Base-by-base conservation (phyloP, 2,329 filamentous ascomycete genomes). In the Talaromyces sp. region DNA sequence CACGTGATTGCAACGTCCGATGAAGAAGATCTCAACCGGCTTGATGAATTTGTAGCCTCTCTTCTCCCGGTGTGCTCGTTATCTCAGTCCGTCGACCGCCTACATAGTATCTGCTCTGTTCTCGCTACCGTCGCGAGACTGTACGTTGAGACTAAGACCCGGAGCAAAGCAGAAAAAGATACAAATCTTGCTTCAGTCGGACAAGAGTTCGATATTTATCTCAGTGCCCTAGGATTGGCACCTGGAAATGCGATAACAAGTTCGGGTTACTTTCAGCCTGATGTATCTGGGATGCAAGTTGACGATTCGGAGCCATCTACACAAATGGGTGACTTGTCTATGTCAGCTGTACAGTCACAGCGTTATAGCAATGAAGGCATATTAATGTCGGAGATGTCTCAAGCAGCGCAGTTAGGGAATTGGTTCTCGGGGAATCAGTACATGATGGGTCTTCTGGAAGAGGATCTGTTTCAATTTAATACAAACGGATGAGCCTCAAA, bases 401-500 rank as follows among this genome's bases (percentile, higher is more conserved):
- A 73, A 54, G 66, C 72, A 20, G 70, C 78, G 29, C 80, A 84
- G 41, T 69, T 87, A 54, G 82, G 82, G 2, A 84, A 86, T 56
- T 88, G 85, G 85, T 87, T 86, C 60, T 84, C 82, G 3, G 83
- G 85, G 1, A 87, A 83, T 54, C 78, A 81, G 49, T 85, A 86
- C 61, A 82, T 88, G 74, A 80, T 88, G 75, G 83, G 83, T 0
- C 64, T 88, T 51, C 67, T 88, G 65, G 86, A 88, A 64, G 82
- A 86, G 52, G 85, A 87, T 60, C 42, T 72, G 20, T 66, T 66
- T n/a, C 63, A 68, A 22, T 66, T 70, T 29, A 63, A 66, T 48
- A 59, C 62, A 2, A 54, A 37, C 14, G 32, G 22, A 48, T 37
- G 20, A 37, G 11, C 5, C 2, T 16, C 2, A 36, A 33, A 14